Conservation (phyloP, 148 eudicot species). For the Tetragonia tetragonoides region DNA sequence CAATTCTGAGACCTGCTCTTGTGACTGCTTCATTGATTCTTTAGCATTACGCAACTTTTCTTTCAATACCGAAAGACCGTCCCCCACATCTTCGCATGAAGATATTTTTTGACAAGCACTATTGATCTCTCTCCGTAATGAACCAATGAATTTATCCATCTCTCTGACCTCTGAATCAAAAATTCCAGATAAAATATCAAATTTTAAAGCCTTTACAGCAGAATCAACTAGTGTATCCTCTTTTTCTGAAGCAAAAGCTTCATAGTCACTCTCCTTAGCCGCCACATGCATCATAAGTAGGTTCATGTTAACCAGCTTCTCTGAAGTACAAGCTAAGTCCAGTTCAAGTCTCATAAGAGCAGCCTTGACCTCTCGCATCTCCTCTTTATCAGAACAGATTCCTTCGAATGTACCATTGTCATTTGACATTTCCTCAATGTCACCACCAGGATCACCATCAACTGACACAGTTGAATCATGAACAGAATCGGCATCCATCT, state of each 20-base stretch:
- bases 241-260: conserved; percentile 49
- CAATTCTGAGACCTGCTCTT: conserved; percentile 69
- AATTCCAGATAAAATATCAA: conserved; percentile 67
- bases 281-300: conserved; percentile 76
- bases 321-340: conserved; percentile 65
- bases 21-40: conserved; percentile 63
- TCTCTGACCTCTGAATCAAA: conserved; percentile 70
- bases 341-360: conserved; percentile 57
- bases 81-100: conserved; percentile 44
- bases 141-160: conserved; percentile 42
- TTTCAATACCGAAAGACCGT: conserved; percentile 37
- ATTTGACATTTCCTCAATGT: conserved; percentile 37
- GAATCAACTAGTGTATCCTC: conserved; percentile 37
- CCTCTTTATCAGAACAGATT: conserved; percentile 40
- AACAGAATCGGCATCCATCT: conserved; percentile 46
- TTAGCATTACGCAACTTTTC: conserved; percentile 61
- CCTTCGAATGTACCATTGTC: conserved; percentile 34
- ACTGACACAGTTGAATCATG: conserved; percentile 35
- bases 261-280: conserved; percentile 75
- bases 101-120: conserved; percentile 41
- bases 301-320: conserved; percentile 78
- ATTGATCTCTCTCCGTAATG: conserved; percentile 45
- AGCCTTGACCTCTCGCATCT: conserved; percentile 35
- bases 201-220: conserved; percentile 58
- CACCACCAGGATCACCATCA: conserved; percentile 43